Evolutionary conservation across 108 stramenopile genomes (phyloP), one percentile per base, ranked within the genome.

Genomic region (Bacterosira constricta): DNA sequence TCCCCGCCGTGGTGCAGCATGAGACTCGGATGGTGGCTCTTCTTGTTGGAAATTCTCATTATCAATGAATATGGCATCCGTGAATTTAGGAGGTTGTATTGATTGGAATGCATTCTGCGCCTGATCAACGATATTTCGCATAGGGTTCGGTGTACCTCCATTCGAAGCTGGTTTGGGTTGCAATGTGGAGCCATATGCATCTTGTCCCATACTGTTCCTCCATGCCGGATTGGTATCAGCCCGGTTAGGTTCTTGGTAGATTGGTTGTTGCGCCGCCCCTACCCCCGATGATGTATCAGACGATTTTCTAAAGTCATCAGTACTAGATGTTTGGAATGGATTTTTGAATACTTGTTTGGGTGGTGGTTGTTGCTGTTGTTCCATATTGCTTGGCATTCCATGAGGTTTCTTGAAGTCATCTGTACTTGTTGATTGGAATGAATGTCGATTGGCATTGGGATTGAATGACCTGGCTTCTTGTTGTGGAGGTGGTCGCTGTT

Each of bases 251-350:
- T 36, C 27, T 21, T 64, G 29, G 17, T 47, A 64, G 15, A 64
- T 35, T 6, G 63, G 8, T 35, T 70, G 52, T 12, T 54, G 39
- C 7, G 45, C 59, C 15, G 70, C 70, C 23, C 49, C 49, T 18
- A 35, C 21, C 6, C 59, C 49, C 3, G 70, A 57, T 1, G 45
- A 50, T 3, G 17, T 18, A 12, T 71, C 70, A 13, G 59, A 61
- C n/a, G 60, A 47, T 25, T 59, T 42, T 36, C 46, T 49, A 29
- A 71, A 71, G 49, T 50, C 70, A 31, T 71, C 70, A 15, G 70
- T 71, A 2, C 34, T 54, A 0, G 59, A 61, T 52, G 70, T 71
- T 39, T 71, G 70, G 25, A 71, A 71, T 53, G 71, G 71, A 23
- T 35, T 34, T 27, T 73, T 63, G 34, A 41, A 34, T 23, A 55